Base-by-base conservation (phyloP, 2,329 filamentous ascomycete genomes). In the Allantophomopsis lycopodina region DNA sequence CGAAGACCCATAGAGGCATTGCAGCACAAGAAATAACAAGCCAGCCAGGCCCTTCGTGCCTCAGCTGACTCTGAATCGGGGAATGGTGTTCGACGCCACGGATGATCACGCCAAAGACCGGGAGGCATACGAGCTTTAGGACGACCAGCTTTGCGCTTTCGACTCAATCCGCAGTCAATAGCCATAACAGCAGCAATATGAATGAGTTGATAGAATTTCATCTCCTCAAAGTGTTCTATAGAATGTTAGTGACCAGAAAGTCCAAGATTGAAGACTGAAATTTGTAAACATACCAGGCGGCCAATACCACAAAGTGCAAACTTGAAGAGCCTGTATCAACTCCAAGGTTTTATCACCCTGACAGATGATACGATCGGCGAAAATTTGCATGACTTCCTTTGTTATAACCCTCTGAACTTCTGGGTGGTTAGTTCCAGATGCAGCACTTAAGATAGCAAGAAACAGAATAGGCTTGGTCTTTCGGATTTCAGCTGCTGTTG, bases 391-490 rank as follows among this genome's bases (percentile, higher is more conserved):
- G 31, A 70, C 54, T 46, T 71, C 66, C 32, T 61, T 61, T 39
- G 67, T 67, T 31, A 71, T 55, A 18, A 52, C 49, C 7, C 55
- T 55, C 32, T 65, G 64, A 4, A 70, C 47, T 5, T 51, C 45
- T 50, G 55, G 55, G 16, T 68, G 65, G 15, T 65, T 62, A 8
- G 72, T 73, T 4, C 76, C 69, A 5, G 79, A 71, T 7, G 73
- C 76, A 0, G 79, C 72, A 45, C 49, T 50, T 58, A 87, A 72
- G 49, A 86, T 64, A 21, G 81, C 68, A n/a, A 83, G 64, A 50
- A 86, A 86, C 7, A 87, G 63, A 2, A 73, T 65, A 1, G 82
- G 82, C 51, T 73, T 78, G 2, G 64, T 59, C 46, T 62, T 62
- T 36, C 77, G 69, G 39, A 82, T 56, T 41, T 77, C 69, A 10